phyloP scores from a whole-genome alignment of 177 flowering plant genomes.

The Vitis hybrid region DNA sequence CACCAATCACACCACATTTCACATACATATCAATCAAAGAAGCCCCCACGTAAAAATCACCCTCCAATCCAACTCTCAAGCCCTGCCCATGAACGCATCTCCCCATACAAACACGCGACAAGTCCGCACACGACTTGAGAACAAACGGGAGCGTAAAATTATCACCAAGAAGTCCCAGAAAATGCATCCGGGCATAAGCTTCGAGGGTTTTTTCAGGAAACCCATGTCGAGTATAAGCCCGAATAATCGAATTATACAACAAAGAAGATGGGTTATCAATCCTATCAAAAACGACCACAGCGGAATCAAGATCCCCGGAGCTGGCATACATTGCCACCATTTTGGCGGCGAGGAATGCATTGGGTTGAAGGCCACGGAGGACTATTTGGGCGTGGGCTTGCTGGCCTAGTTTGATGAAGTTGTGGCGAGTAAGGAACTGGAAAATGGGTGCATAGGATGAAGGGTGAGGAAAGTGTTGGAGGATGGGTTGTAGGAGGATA shows the following conservation, averaged over 20 bases:
- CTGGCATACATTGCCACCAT: conserved; percentile 59
- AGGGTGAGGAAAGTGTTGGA: conserved; percentile 11
- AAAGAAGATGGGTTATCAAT: conserved; percentile 22
- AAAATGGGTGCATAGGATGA: conserved; percentile 32
- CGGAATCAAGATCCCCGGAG: conserved; percentile 35
- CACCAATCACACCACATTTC: conserved; percentile 27
- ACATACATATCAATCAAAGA: conserved; percentile 36
- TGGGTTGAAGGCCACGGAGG: conserved; percentile 37
- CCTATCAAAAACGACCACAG: conserved; percentile 20
- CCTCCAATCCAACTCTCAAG: conserved; percentile 33
- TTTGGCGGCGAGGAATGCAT: conserved; percentile 35
- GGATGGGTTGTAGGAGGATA: conserved; percentile 19
- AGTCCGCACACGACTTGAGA: conserved; percentile 36
- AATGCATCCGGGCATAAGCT: conserved; percentile 25
- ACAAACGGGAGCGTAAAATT: conserved; percentile 50
- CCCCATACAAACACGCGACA: conserved; percentile 19
- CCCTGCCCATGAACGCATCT: conserved; percentile 36
- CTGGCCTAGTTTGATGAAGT: conserved; percentile 32
- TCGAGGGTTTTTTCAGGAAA: conserved; percentile 16
- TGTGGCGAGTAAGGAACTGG: conserved; percentile 35
- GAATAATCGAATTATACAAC: conserved; percentile 40
- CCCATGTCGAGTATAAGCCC: conserved; percentile 34
- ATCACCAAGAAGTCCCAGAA: conserved; percentile 28
- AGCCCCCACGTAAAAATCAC: conserved; percentile 44
- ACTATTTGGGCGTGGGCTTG: conserved; percentile 44